Base-by-base conservation (phyloP, 2,329 filamentous ascomycete species). In the Fusarium ramigenum region DNA sequence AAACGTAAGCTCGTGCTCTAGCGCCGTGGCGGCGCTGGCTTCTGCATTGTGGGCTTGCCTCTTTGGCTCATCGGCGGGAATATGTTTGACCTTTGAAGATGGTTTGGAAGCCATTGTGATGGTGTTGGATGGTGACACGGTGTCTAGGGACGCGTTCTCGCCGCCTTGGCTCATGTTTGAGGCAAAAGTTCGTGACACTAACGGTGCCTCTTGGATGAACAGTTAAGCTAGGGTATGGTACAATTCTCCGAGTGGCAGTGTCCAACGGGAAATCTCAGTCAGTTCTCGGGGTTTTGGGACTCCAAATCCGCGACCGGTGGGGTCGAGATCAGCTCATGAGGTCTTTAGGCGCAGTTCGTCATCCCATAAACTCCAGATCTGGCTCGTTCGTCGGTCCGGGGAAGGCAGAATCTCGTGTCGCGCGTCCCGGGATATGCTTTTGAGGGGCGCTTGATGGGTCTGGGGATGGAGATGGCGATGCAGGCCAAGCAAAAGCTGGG, bases 1-100 rank as follows among this genome's bases (percentile, higher is more conserved):
- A 40, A 84, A 78, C 19, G 77, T 80, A 77, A 84, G 81, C 40
- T 63, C 74, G 47, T 82, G 82, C 74, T 84, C 83, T 54, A 78
- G 77, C n/a, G 80, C 78, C n/a, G 82, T 83, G 7, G 84, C 84
- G 16, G 80, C 80, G 30, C 82, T 80, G 42, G 82, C 72, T 40
- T 75, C 72, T 14, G 72, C 57, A 2, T 70, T 53, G 5, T 49
- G 15, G 5, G 36, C 37, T 15, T 60, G 63, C 19, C 44, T 58
- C 10, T 57, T 66, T 25, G 46, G 42, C 1, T 44, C 60, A 36
- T 54, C 32, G 4, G 57, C 23, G 14, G 50, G 14, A 49, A 53
- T 40, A 10, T 66, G 53, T 3, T 43, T 56, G 21, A 64, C 52
- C 15, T 25, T 52, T 15, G 56, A 44, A 0, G 44, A 46, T 2